These are phyloP conservation scores for Wolfiporia cocos DNA, from an alignment of 1,284 basidiomycete species.

Conservation along the genomic window DNA sequence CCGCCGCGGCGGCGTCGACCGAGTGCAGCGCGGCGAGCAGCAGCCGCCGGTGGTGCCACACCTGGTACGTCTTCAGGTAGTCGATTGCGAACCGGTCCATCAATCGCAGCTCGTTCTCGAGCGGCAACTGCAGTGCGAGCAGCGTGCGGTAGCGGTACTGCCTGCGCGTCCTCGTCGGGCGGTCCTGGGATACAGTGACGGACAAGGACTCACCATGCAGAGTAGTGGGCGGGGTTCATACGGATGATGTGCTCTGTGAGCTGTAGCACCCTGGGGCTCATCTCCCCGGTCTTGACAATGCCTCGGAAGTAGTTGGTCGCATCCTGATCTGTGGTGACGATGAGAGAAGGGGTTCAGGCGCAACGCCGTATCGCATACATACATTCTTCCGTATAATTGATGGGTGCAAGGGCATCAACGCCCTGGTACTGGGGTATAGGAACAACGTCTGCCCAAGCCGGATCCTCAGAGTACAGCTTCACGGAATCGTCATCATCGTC, in stretches of 20 bases:
- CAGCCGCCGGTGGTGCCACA: conserved; percentile 93
- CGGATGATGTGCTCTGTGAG: conserved; percentile 84
- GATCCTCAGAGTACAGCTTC: conserved; percentile 52
- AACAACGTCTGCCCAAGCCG: conserved; percentile 74
- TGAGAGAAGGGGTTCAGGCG: conserved; percentile 1
- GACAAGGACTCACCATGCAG: conserved; percentile 68
- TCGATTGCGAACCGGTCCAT: conserved; percentile 82
- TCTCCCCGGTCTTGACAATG: conserved; percentile 70
- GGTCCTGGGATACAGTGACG: not conserved
- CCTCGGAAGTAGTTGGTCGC: conserved; percentile 90
- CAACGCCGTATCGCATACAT: conserved; percentile 28
- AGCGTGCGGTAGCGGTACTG: conserved; percentile 90
- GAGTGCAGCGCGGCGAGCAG: conserved; percentile 54
- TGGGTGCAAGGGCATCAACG: conserved; percentile 76
- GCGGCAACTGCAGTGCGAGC: conserved; percentile 55
- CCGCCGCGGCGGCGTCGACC: conserved; percentile 35
- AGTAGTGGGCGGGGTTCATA: conserved; percentile 90
- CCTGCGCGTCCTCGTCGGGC: conserved; percentile 40
- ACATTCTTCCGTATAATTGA: conserved; percentile 87
- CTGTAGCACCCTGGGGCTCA: conserved; percentile 72
- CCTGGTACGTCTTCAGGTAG: conserved; percentile 92
- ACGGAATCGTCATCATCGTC: no score
- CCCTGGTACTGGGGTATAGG: conserved; percentile 82
- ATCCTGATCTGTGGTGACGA: conserved; percentile 68
- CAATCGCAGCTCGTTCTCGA: conserved; percentile 70